phyloP scores from a whole-genome alignment of 176 grass and related monocot species.

The Eleusine indica region DNA sequence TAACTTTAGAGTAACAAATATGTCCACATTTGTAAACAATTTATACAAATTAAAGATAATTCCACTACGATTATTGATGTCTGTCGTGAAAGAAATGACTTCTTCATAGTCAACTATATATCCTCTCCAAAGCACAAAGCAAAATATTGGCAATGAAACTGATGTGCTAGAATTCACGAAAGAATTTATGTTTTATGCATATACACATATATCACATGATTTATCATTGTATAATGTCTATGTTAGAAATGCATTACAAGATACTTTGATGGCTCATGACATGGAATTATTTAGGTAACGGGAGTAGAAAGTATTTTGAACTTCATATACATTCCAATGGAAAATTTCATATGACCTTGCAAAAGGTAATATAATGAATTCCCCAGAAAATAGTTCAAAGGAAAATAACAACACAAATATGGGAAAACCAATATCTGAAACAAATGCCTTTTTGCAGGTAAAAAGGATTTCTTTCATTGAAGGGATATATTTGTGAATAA shows the following conservation, averaged over 20 bases:
- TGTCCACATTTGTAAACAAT: background rate
- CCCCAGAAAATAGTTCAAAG: background rate
- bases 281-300: background rate
- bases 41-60: background rate
- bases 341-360: background rate
- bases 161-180: too few species aligned
- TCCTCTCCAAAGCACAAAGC: background rate
- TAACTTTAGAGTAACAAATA: background rate
- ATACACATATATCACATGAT: too few species aligned
- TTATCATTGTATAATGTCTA: too few species aligned
- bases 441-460: background rate
- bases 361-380: too few species aligned
- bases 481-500: constrained; percentile 1
- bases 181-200: too few species aligned
- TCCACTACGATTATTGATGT: background rate
- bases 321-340: background rate
- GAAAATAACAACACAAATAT: background rate
- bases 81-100: background rate
- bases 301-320: background rate
- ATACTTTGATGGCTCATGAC: background rate
- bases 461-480: background rate
- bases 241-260: too few species aligned
- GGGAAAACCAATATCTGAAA: background rate
- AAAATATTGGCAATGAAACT: background rate
- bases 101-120: background rate